phyloP scores from a whole-genome alignment of 768 basidiomycete genomes.

The Lentinula boryana region DNA sequence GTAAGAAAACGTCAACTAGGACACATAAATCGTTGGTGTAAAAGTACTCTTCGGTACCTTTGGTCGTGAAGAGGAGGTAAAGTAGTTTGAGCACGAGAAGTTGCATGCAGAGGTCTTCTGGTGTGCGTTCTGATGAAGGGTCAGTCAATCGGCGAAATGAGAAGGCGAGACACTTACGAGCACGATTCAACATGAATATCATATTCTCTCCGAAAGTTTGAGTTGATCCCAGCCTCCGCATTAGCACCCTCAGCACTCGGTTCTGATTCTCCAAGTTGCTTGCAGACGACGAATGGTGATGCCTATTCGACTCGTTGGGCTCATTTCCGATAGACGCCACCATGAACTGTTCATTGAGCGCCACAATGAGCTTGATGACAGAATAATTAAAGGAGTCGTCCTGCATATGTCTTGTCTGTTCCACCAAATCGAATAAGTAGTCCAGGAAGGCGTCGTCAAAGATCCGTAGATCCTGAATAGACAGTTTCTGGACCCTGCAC shows the following conservation, averaged over 20 bases:
- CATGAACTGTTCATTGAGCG: conserved; percentile 99
- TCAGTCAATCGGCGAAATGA: neutral
- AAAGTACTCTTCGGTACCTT: conserved; percentile 91
- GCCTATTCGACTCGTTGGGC: conserved; percentile 5
- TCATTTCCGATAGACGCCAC: conserved; percentile 48
- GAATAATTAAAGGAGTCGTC: conserved; percentile 96
- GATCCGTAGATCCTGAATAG: conserved; percentile 69
- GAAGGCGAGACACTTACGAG: conserved; percentile 49
- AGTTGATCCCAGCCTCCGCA: conserved; percentile 77
- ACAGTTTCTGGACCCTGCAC: conserved; percentile 83
- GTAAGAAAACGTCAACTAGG: conserved; percentile 95
- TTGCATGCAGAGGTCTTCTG: conserved; percentile 94
- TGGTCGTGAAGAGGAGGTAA: conserved; percentile 91
- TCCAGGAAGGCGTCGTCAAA: conserved; percentile 86
- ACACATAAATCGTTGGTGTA: conserved; percentile 98
- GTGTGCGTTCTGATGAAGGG: conserved; percentile 54
- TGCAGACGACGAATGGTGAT: conserved; percentile 5
- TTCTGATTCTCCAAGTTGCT: conserved; percentile 49
- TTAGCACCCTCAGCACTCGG: conserved; percentile 75
- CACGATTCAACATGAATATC: conserved; percentile 98
- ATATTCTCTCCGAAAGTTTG: conserved; percentile 98
- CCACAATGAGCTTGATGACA: conserved; percentile 90
- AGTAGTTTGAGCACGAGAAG: conserved; percentile 90
- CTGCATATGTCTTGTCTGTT: conserved; percentile 79
- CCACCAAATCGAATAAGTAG: conserved; percentile 87